Percentiles rank a stretch among this genome's conserved stretches.
These are phyloP conservation scores for Tulasnella sp. DNA, from an alignment of 768 basidiomycete genomes.

Conservation along the genomic window DNA sequence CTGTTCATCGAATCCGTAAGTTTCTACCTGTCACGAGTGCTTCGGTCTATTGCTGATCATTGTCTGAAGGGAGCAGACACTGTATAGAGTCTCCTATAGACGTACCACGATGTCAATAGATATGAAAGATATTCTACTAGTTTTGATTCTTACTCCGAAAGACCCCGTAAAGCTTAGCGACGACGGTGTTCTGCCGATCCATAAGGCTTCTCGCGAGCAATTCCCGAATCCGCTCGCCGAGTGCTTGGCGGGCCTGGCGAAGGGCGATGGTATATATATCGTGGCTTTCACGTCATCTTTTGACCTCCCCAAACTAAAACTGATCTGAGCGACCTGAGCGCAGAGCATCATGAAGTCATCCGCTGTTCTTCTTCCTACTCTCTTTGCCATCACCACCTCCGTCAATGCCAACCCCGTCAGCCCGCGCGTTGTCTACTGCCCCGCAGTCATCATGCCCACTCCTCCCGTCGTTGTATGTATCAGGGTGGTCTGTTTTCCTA, in stretches of 20 bases:
- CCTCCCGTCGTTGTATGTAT: neutral
- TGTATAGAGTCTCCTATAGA: no score
- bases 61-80: no score
- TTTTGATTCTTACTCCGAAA: no score
- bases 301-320: neutral
- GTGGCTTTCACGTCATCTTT: neutral
- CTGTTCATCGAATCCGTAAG: neutral
- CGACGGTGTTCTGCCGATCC: no score
- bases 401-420: neutral
- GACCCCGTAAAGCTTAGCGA: neutral
- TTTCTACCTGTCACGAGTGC: no score
- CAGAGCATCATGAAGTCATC: neutral
- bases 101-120: no score
- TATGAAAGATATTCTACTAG: no score
- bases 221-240: neutral
- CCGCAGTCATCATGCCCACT: neutral
- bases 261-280: neutral
- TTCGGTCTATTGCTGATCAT: no score
- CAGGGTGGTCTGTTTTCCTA: neutral
- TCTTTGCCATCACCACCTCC: neutral
- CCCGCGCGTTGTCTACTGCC: neutral
- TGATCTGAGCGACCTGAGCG: neutral
- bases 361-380: neutral
- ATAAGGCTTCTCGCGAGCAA: neutral
- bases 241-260: neutral